Evolutionary conservation across 2,329 filamentous ascomycete genomes (phyloP).

Genomic region (Chaetothyriales sp.): DNA sequence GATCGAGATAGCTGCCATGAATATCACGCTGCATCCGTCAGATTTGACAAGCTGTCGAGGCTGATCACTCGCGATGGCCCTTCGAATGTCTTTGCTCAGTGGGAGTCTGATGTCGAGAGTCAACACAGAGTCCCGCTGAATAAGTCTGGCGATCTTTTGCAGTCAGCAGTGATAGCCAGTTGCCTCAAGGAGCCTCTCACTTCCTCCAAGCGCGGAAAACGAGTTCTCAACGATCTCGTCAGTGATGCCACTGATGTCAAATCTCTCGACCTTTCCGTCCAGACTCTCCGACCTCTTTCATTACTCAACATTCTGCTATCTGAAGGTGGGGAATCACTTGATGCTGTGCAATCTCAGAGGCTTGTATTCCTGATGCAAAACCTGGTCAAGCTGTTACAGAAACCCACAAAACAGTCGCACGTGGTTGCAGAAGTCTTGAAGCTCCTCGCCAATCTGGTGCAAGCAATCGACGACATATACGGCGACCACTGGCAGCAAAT

Average conservation of each 20-base stretch:
- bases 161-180: slow-evolving; percentile 33
- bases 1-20: background rate
- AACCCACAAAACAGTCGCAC: slow-evolving; percentile 31
- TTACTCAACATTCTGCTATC: slow-evolving; percentile 40
- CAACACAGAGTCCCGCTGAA: slow-evolving; percentile 20
- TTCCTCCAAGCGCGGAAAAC: slow-evolving; percentile 32
- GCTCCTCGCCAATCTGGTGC: slow-evolving; percentile 44
- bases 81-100: slow-evolving; percentile 20
- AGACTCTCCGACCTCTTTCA: slow-evolving; percentile 25
- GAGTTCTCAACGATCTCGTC: slow-evolving; percentile 45
- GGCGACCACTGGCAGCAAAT: slow-evolving; percentile 69
- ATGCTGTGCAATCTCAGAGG: slow-evolving; percentile 42
- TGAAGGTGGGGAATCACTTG: slow-evolving; percentile 32
- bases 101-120: slow-evolving; percentile 20
- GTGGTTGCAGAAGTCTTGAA: slow-evolving; percentile 27
- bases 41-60: slow-evolving; percentile 16
- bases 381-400: slow-evolving; percentile 49
- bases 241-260: slow-evolving; percentile 39
- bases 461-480: slow-evolving; percentile 65
- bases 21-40: slow-evolving; percentile 1
- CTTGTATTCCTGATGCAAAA: slow-evolving; percentile 72
- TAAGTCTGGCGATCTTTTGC: slow-evolving; percentile 25
- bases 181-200: slow-evolving; percentile 36
- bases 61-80: slow-evolving; percentile 17
- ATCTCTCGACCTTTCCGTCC: background rate